Base-by-base conservation (phyloP, 495 filamentous ascomycete species). In the Penicillium waksmanii region DNA sequence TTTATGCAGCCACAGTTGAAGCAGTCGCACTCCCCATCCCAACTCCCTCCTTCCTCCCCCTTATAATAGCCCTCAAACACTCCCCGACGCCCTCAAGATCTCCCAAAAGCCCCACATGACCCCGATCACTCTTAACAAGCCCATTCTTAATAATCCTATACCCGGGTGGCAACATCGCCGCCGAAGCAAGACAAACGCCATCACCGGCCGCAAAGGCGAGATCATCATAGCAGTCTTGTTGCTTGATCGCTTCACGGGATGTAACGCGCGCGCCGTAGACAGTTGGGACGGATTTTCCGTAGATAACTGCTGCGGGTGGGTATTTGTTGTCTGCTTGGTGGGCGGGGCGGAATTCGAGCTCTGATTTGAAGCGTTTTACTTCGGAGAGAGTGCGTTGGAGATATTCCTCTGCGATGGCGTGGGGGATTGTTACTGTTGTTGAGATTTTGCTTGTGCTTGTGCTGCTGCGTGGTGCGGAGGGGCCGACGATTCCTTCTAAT, bases 181-280 rank as follows among this genome's bases (percentile, higher is more conserved):
- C 90, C 42, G 80, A 80, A 0, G 94, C 92, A 15, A 98, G 79
- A 67, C 92, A 92, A 0, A 98, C 94, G 0, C 94, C 94, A 70
- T 98, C 94, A 0, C 94, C 94, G 36, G 85, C 87, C 0, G 87
- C 89, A 73, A 97, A 97, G 0, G 90, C 84, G 3, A 97, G 78
- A 57, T 96, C 87, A 60, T 96, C 94, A 67, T 96, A 98, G 3
- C 88, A 87, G 73, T 96, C 91, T 1, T 84, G 73, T 38, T 85
- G 83, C 53, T 86, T 85, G 61, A 97, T 97, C 1, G 78, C 78
- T 35, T 91, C 88, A 6, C 79, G 67, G 2, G 85, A 84, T 5
- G 80, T 65, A 10, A 98, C 91, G 12, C 85, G 83, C 1, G 90
- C 92, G 0, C 86, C 92, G 71, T 84, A 89, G 1, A 96, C 89